Evolutionary conservation across 306 rosid genomes (phyloP), one percentile per base, ranked within the genome.

Genomic region (Senna tora): DNA sequence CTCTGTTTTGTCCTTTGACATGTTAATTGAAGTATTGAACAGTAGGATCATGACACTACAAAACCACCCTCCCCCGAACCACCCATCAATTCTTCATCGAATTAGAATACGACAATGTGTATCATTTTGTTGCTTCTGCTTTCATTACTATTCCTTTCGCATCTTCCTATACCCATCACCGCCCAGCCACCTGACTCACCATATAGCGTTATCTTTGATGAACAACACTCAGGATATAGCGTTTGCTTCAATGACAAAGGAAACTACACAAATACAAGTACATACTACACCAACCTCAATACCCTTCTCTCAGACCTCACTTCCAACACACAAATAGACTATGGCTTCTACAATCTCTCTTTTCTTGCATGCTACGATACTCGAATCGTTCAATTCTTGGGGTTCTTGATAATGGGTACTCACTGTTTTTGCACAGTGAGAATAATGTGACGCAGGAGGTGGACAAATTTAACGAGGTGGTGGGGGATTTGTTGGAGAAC

Each of bases 251-350:
- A 17, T 32, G 9, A 62, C 2, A 19, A 12, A 4, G 78, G 80
- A 4, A 77, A 80, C 69, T 74, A 59, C 81, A 74, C 79, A 28
- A 65, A 74, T 20, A 49, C 62, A 28, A 56, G 83, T 34, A 61
- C 67, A 51, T 80, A 77, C 56, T 5, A 50, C 4, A 19, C 57
- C 74, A 77, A 84, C 72, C 81, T 84, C 54, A 30, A 46, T 5
- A 7, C 11, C 74, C 52, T 74, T 19, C 83, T 84, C 47, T 38
- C 70, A 39, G 45, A 80, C 13, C 64, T 84, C 15, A 16, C 67
- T 2, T 22, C 60, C 28, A 22, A 15, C 21, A 38, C 55, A 36
- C 9, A 22, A 5, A 22, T 22, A 6, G 15, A 53, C 58, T n/a
- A 71, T 19, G 77, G 77, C 34, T 81, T 74, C 43, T 67, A 51